Evolutionary conservation across 208 protist species (phyloP), one percentile per base, ranked within the genome.

Genomic region (Trypanosoma grayi): DNA sequence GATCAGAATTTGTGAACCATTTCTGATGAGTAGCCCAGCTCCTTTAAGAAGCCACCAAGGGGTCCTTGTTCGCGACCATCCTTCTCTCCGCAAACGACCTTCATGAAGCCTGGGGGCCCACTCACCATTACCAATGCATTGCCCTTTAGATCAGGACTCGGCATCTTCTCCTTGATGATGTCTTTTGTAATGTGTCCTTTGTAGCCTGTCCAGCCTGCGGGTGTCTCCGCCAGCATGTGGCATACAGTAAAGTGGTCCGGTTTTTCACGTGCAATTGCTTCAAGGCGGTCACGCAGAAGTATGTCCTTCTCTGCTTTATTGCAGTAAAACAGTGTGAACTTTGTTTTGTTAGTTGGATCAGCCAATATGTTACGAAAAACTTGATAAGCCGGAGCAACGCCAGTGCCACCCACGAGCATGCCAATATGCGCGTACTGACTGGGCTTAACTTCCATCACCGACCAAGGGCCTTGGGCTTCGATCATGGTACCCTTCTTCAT

Each of bases 361-460:
- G 83, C 66, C 48, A 90, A 61, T 31, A 97, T 72, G 47, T 76
- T 79, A 18, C 73, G 75, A 46, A 94, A 69, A 46, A 96, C 67
- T 79, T 98, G 93, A 58, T 91, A 91, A 78, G 96, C 92, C 13
- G 95, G 92, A 10, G 93, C 75, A 58, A 98, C 97, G 62, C 92
- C 95, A 28, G 91, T 97, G 33, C 95, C 95, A 25, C 79, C 81
- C 22, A 33, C 28, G 18, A 97, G 85, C 89, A 97, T 95, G 41
- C 90, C 91, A 4, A 97, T 70, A 62, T 94, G 81, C 62, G 84
- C 86, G 68, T 89, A 97, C 82, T 87, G 83, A 44, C 79, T 87
- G 33, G 81, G 69, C 63, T 75, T 82, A 75, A 97, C 96, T 9
- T 83, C 70, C 62, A 97, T 85, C 66, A 94, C 92, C 59, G 86